phyloP scores from a whole-genome alignment of 192 early-diverging fungal genomes.

The Kappamyces sp. region DNA sequence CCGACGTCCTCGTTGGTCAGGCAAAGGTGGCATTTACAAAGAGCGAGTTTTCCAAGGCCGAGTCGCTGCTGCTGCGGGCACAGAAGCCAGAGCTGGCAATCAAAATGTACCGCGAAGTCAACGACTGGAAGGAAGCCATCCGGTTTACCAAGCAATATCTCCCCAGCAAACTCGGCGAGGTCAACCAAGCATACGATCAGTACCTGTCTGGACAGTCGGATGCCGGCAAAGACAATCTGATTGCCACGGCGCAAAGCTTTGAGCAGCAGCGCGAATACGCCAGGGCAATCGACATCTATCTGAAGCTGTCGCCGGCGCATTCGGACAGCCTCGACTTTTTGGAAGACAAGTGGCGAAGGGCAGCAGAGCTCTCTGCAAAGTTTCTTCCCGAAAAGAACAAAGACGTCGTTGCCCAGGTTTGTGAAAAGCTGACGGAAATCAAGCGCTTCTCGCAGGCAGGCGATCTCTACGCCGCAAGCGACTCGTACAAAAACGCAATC shows the following conservation, averaged over 20 bases:
- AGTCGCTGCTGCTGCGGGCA: conserved; percentile 52
- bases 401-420: conserved; percentile 43
- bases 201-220: conserved; percentile 34
- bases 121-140: conserved; percentile 58
- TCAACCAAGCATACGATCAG: conserved; percentile 51
- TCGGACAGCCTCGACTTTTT: conserved; percentile 38
- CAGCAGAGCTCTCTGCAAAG: conserved; percentile 53
- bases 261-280: conserved; percentile 57
- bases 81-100: conserved; percentile 57
- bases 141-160: conserved; percentile 56
- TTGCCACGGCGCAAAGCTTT: conserved; percentile 38
- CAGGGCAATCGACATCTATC: conserved; percentile 55
- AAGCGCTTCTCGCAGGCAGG: conserved; percentile 47
- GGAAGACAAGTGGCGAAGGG: conserved; percentile 49
- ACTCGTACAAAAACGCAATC: conserved; percentile 55
- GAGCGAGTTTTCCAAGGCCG: conserved; percentile 48
- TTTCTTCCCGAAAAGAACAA: conserved; percentile 49
- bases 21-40: conserved; percentile 51
- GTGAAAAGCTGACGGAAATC: conserved; percentile 38
- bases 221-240: conserved; percentile 48
- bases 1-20: conserved; percentile 56
- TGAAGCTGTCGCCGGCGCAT: conserved; percentile 42
- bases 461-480: conserved; percentile 44
- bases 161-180: conserved; percentile 40
- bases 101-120: conserved; percentile 51